Evolutionary conservation across 768 basidiomycete genomes (phyloP), one percentile per base, ranked within the genome.

Genomic region (Russula dissimulans): DNA sequence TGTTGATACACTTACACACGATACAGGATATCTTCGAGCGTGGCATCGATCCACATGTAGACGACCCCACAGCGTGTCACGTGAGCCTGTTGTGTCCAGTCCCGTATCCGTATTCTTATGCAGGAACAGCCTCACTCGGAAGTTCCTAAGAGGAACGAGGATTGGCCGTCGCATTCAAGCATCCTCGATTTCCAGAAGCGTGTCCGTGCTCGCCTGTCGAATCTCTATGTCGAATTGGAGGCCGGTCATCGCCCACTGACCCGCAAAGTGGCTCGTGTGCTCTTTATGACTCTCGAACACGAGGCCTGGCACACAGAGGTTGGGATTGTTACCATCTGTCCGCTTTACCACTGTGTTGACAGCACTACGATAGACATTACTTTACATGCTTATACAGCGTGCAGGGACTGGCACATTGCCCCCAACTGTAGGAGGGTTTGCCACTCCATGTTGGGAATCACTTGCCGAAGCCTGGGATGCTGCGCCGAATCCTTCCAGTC

Each of bases 41-140:
- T 41, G 97, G 97, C 8, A 95, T 99, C 66, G 97, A 98, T 65
- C 97, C 97, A 0, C 83, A 87, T 67, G 93, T 98, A 29, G 89
- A 97, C 61, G 90, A 97, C 67, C 91, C 93, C 0, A 83, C 81
- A 4, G 75, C 85, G 70, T 90, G 89, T 63, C 93, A 97, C 69
- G 91, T 93, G 71, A 54, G 85, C 71, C 34, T 4, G 7, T 14
- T 26, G 2, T 44, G 34, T 8, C n/a, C 7, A 14, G 34, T 11
- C 11, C 72, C 29, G 26, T 34, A 26, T 49, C 18, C 4, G 5
- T 26, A 4, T 46, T 7, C 26, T 38, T 32, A 9, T 42, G 49
- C 47, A 38, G 32, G 43, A 34, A 29, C 68, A 97, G 90, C 77
- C 86, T 3, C 97, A 98, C 71, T 97, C 94, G 0, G 78, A 86